These are phyloP conservation scores for Biancaea sappan DNA, from an alignment of 306 rosid genomes.

Conservation along the genomic window DNA sequence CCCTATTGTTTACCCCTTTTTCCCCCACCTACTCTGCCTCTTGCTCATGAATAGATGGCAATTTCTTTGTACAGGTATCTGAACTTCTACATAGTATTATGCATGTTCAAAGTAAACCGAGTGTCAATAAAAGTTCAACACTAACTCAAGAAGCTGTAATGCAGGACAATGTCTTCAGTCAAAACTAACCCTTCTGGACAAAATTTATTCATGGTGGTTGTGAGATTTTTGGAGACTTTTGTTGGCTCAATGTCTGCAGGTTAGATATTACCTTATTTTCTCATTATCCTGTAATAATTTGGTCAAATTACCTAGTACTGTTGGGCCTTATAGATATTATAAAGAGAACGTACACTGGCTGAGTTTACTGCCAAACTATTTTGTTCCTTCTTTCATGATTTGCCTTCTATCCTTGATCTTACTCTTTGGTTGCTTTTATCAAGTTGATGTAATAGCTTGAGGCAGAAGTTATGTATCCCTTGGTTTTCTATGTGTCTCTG, in stretches of 20 bases:
- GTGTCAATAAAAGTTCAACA: conserved; percentile 31
- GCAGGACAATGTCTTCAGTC: conserved; percentile 90
- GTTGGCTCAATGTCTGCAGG: conserved; percentile 98
- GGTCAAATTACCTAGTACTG: not conserved
- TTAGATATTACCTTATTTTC: conserved; percentile 31
- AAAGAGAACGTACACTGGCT: not conserved
- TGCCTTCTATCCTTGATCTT: not conserved
- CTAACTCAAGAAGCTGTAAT: conserved; percentile 32
- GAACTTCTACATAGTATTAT: conserved; percentile 32
- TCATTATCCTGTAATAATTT: conserved; percentile 11
- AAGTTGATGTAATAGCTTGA: not conserved
- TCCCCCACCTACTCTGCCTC: conserved; percentile 23
- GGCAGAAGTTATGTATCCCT: not conserved
- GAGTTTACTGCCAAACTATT: not conserved
- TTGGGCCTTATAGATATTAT: conserved; percentile 1
- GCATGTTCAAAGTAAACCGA: conserved; percentile 13
- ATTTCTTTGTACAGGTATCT: conserved; percentile 95
- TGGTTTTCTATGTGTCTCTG: not conserved
- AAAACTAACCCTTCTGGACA: conserved; percentile 68
- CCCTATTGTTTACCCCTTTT: conserved; percentile 15
- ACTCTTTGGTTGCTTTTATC: not conserved
- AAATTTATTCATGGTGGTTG: conserved; percentile 78
- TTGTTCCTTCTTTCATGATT: not conserved
- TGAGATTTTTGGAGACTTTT: conserved; percentile 96
- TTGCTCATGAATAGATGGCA: conserved; percentile 77